These are phyloP conservation scores for Daldinia grandis DNA, from an alignment of 495 filamentous ascomycete species.

Conservation along the genomic window DNA sequence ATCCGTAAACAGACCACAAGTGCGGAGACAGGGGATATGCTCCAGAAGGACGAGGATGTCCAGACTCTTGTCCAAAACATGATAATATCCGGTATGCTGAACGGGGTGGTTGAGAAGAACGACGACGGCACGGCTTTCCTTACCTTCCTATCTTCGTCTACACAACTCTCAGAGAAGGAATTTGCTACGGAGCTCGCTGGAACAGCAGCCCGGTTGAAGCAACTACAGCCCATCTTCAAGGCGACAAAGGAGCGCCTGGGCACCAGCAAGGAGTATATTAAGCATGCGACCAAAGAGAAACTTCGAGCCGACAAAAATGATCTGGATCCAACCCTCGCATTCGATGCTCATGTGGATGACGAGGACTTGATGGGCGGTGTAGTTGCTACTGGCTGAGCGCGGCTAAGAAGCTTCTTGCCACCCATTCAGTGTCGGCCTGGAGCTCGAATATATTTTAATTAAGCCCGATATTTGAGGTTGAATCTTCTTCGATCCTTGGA, in stretches of 20 bases:
- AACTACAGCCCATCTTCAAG: constrained; percentile 54
- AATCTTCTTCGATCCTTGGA: neutral
- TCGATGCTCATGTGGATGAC: constrained; percentile 61
- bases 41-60: constrained; percentile 59
- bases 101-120: constrained; percentile 61
- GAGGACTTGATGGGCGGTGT: constrained; percentile 74
- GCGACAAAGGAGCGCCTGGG: constrained; percentile 63
- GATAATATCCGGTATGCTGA: constrained; percentile 64
- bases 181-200: constrained; percentile 53
- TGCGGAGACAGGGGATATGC: constrained; percentile 57
- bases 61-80: constrained; percentile 61
- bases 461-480: neutral
- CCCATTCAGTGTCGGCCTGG: neutral
- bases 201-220: constrained; percentile 55
- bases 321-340: constrained; percentile 40
- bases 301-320: constrained; percentile 53
- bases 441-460: neutral
- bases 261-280: constrained; percentile 68
- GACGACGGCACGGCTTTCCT: constrained; percentile 51
- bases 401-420: neutral
- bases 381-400: constrained; percentile 25
- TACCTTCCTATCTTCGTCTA: constrained; percentile 47
- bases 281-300: constrained; percentile 56
- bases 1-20: constrained; percentile 58
- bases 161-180: constrained; percentile 56